Evolutionary conservation across 2,329 filamentous ascomycete species (phyloP).

Genomic region (Fusarium sulawesiense): DNA sequence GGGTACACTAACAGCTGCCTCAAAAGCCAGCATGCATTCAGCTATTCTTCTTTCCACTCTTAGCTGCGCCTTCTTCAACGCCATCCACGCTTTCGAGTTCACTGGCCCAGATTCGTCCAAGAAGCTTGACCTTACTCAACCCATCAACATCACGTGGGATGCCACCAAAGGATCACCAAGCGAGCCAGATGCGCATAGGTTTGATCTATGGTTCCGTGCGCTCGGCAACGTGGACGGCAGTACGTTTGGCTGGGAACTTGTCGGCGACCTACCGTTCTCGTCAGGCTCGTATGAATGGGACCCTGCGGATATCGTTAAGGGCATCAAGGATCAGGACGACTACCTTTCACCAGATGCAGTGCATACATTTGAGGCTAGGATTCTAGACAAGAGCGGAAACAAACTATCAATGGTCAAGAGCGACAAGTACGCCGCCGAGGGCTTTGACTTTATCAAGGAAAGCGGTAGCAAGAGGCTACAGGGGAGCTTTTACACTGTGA

Average conservation of each 20-base stretch:
- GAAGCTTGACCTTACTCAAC: background rate
- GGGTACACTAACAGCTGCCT: too few relatives aligned
- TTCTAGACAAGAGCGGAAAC: background rate
- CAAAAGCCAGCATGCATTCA: background rate
- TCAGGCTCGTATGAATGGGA: background rate
- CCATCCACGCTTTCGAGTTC: background rate
- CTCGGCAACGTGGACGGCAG: background rate
- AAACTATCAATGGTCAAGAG: background rate
- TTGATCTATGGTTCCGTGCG: background rate
- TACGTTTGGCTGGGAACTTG: background rate
- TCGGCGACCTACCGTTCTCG: background rate
- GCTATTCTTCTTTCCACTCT: background rate
- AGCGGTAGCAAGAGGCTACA: background rate
- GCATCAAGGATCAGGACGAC: rapidly evolving
- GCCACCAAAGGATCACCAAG: background rate
- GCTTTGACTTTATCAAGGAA: background rate
- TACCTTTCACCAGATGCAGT: background rate
- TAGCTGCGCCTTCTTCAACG: background rate
- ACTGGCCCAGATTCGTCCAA: background rate
- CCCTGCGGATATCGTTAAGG: background rate
- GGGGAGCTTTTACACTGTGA: background rate
- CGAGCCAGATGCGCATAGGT: background rate
- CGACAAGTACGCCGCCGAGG: background rate
- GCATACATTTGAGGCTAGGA: background rate
- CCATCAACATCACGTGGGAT: background rate